Evolutionary conservation across 2,329 filamentous ascomycete species (phyloP).

Genomic region (Biscogniauxia mediterranea): DNA sequence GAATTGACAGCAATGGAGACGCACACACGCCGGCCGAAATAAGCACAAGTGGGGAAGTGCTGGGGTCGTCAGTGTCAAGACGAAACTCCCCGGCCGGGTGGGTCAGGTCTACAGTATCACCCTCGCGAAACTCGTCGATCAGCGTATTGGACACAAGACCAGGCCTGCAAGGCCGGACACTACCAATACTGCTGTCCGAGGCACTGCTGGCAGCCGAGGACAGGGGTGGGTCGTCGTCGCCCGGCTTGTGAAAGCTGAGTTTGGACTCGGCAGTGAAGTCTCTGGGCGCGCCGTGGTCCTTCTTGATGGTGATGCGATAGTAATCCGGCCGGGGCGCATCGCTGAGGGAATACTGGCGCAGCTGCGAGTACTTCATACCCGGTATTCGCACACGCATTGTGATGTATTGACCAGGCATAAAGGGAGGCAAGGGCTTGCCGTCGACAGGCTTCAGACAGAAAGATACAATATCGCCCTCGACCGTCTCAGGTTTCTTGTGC

Average conservation of each 20-base stretch:
- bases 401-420: conserved; percentile 71
- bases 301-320: conserved; percentile 72
- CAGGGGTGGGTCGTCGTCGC: conserved; percentile 22
- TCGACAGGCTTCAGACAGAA: conserved; percentile 68
- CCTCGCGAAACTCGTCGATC: conserved; percentile 59
- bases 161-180: conserved; percentile 35
- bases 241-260: conserved; percentile 1
- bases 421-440: conserved; percentile 57
- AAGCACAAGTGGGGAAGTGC: conserved; percentile 52
- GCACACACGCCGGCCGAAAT: conserved; percentile 62
- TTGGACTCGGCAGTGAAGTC: conserved; percentile 21
- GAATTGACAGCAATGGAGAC: conserved; percentile 59
- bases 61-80: conserved; percentile 44
- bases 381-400: conserved; percentile 60
- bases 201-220: conserved; percentile 33
- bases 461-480: conserved; percentile 61
- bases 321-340: conserved; percentile 60
- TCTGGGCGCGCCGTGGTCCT: conserved; percentile 53
- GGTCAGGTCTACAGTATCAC: conserved; percentile 62
- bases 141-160: conserved; percentile 70
- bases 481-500: conserved; percentile 62
- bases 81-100: conserved; percentile 65
- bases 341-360: conserved; percentile 71
- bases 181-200: conserved; percentile 32
- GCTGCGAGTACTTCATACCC: conserved; percentile 57